Evolutionary conservation across 306 rosid species (phyloP), one percentile per base, ranked within the genome.

Genomic region (Castanea sativa): DNA sequence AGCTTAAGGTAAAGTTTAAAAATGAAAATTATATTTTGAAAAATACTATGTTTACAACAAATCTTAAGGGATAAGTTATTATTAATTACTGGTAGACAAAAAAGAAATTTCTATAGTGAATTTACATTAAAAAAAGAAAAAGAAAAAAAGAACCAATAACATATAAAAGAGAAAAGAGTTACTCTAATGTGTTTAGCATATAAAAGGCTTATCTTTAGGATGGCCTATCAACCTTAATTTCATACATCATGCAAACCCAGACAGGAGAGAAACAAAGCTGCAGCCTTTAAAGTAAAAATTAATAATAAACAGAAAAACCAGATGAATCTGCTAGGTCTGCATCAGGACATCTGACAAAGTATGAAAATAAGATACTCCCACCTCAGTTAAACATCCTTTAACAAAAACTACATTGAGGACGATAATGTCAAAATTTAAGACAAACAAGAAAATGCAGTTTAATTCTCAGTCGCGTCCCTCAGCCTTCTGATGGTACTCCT

Each of bases 401-500:
- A 27, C 55, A 69, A 61, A 68, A 67, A 20, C 55, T 35, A 25
- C 14, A 55, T 32, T 21, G 16, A 5, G 61, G 23, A 12, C 55
- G 5, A 61, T 43, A 71, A 76, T 6, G 51, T 75, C 71, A 64
- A 82, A 64, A 68, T 35, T 35, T 6, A 45, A 71, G 55, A 35
- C n/a, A 45, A 29, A 55, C 5, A 25, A 19, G 55, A 45, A 29
- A 11, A 49, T 49, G 4, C 13, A 49, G 53, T 49, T 13, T 0
- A 49, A 49, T 16, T 49, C 53, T 49, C 53, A 12, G 53, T 12
- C 0, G 15, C 15, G 0, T 92, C 97, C 82, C 94, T 92, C 85
- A 90, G 83, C 92, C 97, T 85, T 49, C 94, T 80, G 68, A 92
- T 90, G 59, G 95, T 90, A 81, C 97, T 90, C 78, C 97, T 73